phyloP scores from a whole-genome alignment of 371 early-diverging fungal genomes.

The Mucor lusitanicus region DNA sequence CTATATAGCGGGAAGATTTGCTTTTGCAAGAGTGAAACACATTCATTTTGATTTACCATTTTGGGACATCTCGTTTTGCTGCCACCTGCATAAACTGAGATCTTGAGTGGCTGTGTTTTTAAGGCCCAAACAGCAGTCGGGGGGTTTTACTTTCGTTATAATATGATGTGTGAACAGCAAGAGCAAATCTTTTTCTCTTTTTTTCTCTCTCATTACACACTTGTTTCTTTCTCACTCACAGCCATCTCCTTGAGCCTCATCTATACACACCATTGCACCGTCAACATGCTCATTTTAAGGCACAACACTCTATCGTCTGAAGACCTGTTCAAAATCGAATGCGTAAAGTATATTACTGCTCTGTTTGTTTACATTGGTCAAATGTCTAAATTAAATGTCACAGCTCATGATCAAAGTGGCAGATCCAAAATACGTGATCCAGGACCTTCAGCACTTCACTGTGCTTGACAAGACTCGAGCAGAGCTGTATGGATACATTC shows the following conservation, averaged over 20 bases:
- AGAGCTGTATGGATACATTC: slow-evolving; percentile 70
- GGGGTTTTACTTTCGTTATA: not conserved
- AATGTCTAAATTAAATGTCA: not conserved
- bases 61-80: not conserved
- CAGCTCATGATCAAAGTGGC: slow-evolving; percentile 40
- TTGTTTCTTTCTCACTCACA: no score
- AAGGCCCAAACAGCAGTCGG: not conserved
- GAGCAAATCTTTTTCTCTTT: not conserved
- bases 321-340: slow-evolving; percentile 27
- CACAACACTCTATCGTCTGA: slow-evolving; percentile 23
- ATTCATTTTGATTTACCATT: not conserved
- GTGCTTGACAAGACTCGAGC: slow-evolving; percentile 67
- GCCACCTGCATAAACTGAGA: not conserved
- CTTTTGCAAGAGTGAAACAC: not conserved
- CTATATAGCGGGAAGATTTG: not conserved
- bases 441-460: slow-evolving; percentile 57
- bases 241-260: not conserved
- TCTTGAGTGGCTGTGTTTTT: slow-evolving; percentile 5
- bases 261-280: not conserved
- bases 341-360: slow-evolving; percentile 18
- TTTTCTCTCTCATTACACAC: not conserved
- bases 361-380: not conserved
- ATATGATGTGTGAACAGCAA: not conserved
- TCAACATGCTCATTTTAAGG: slow-evolving; percentile 23
- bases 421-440: slow-evolving; percentile 20